phyloP scores from a whole-genome alignment of 2,329 filamentous ascomycete species.

The Aspergillus glaucus region DNA sequence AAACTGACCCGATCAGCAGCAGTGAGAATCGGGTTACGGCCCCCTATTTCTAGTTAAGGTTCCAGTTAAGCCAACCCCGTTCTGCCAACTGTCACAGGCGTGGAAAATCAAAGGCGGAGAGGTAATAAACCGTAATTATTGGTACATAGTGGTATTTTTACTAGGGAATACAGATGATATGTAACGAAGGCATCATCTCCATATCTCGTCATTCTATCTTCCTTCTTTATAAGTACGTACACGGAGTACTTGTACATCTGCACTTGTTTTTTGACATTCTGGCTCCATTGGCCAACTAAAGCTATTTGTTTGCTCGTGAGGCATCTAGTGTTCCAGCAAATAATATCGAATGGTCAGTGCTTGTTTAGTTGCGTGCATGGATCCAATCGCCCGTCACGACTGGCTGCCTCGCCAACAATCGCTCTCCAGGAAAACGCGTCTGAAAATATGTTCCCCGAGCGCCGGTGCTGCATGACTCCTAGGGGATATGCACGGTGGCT shows the following conservation, averaged over 20 bases:
- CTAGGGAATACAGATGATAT: neutral
- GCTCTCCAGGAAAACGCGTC: slow-evolving; percentile 1
- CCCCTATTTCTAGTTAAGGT: neutral
- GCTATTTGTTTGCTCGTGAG: no score
- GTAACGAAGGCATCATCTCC: no score
- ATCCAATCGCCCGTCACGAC: slow-evolving; percentile 3
- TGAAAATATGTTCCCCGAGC: neutral
- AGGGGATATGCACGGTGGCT: neutral
- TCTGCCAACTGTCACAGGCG: neutral
- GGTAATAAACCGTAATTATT: neutral
- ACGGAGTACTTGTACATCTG: no score
- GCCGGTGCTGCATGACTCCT: neutral
- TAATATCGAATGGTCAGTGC: no score
- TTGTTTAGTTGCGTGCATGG: neutral
- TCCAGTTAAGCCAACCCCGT: neutral
- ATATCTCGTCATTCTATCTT: no score
- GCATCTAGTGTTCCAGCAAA: no score
- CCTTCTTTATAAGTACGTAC: no score
- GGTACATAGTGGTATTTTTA: neutral
- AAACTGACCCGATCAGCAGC: neutral
- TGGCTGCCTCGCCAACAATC: slow-evolving; percentile 17
- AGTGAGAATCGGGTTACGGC: neutral
- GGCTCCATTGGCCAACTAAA: no score
- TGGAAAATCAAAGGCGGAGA: neutral
- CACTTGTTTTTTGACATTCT: no score